phyloP scores from a whole-genome alignment of 441 rosid genomes.

The Populus hybrid region DNA sequence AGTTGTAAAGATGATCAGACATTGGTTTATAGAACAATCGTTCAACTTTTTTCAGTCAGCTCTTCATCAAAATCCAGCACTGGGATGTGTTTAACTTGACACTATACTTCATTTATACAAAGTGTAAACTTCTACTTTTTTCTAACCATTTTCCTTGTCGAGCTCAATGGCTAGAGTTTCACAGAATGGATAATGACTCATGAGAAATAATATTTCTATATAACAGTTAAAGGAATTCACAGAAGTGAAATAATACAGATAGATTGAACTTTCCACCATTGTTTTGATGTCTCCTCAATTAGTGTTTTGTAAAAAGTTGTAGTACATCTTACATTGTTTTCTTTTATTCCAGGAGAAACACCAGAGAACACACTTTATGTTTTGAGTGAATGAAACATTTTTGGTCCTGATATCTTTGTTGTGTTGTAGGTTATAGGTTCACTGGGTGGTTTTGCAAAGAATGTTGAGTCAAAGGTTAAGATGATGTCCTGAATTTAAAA shows the following conservation, averaged over 20 bases:
- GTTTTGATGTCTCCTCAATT: background rate
- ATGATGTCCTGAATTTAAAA: background rate
- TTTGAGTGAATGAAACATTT: background rate
- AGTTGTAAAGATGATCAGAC: background rate
- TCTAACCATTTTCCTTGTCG: slow-evolving; percentile 18
- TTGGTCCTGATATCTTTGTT: background rate
- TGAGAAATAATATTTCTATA: slow-evolving; percentile 10
- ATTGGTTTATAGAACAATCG: background rate
- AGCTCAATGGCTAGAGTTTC: slow-evolving; percentile 6
- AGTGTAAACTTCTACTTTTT: slow-evolving; percentile 13
- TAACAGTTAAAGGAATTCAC: slow-evolving; percentile 12
- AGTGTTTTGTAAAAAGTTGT: background rate
- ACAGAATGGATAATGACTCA: slow-evolving; percentile 9
- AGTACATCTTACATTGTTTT: background rate
- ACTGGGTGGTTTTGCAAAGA: background rate
- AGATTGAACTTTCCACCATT: background rate
- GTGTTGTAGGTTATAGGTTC: too few relatives aligned
- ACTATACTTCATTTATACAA: slow-evolving; percentile 12
- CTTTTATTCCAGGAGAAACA: background rate
- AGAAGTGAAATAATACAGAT: slow-evolving; percentile 1
- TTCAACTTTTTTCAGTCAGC: background rate
- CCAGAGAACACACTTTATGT: background rate
- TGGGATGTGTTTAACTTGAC: slow-evolving; percentile 6
- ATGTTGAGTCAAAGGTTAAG: background rate
- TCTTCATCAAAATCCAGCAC: background rate